Percentiles rank a stretch among this genome's conserved stretches.
phyloP scores from a whole-genome alignment of 257 asterid genomes.

The Mitragyna speciosa region DNA sequence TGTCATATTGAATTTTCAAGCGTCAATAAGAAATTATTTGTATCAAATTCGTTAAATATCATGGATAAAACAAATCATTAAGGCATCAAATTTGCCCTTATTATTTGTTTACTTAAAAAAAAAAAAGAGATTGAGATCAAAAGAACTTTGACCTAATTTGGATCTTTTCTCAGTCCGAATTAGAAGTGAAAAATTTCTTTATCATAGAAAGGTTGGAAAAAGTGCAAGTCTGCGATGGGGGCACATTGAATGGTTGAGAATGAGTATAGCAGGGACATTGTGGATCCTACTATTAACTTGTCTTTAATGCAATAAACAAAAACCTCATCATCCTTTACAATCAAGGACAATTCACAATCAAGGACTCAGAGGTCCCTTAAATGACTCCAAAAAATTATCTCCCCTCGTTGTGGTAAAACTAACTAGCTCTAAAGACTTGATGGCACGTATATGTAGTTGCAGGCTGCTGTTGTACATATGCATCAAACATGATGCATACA shows the following conservation, averaged over 20 bases:
- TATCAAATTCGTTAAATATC: neutral
- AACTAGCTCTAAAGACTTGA: neutral
- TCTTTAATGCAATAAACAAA: slow-evolving; percentile 36
- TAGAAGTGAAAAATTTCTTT: neutral
- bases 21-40: neutral
- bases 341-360: slow-evolving; percentile 21
- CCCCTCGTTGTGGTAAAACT: neutral
- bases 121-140: neutral
- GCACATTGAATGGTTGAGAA: slow-evolving; percentile 58
- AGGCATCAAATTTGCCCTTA: too few relatives aligned
- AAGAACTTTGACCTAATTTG: neutral
- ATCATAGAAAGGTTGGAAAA: neutral
- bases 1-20: neutral
- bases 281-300: slow-evolving; percentile 36
- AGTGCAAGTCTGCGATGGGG: slow-evolving; percentile 8
- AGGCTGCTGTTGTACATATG: neutral
- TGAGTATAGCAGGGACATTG: slow-evolving; percentile 27
- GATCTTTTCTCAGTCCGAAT: neutral
- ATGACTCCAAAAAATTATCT: neutral
- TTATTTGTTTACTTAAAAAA: too few relatives aligned
- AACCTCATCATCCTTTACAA: slow-evolving; percentile 29
- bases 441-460: neutral
- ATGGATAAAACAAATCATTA: too few relatives aligned
- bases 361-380: slow-evolving; percentile 18
- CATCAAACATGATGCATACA: neutral